Conservation (phyloP, 768 basidiomycete species). For the Leccinellum rugosiceps region DNA sequence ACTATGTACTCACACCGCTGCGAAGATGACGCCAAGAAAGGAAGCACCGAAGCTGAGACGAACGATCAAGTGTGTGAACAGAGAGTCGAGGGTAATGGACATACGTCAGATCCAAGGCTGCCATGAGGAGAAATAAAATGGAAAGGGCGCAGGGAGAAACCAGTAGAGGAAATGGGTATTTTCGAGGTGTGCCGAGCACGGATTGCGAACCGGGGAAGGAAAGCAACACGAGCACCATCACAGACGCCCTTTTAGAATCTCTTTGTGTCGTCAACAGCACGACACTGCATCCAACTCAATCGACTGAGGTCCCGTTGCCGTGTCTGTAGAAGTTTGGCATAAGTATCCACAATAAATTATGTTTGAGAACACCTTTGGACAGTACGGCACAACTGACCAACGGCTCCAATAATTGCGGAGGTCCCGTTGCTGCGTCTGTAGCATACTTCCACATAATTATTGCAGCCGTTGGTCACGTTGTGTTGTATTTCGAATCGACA, state of each 20-base stretch:
- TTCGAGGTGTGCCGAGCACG: neutral
- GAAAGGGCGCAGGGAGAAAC: neutral
- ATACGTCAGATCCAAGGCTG: conserved; percentile 34
- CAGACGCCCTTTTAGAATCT: neutral
- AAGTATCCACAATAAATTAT: neutral
- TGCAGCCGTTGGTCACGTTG: no score
- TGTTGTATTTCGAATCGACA: no score
- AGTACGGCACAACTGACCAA: neutral
- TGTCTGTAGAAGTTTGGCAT: neutral
- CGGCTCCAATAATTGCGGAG: neutral
- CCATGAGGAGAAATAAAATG: conserved; percentile 2
- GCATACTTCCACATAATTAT: no score
- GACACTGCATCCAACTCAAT: neutral
- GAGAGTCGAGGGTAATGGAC: conserved; percentile 4
- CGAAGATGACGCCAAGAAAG: conserved; percentile 47
- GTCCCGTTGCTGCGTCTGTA: no score
- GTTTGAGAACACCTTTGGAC: neutral
- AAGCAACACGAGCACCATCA: neutral
- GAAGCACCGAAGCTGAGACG: conserved; percentile 44
- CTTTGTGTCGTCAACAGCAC: neutral
- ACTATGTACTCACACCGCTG: conserved; percentile 49
- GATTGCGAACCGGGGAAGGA: neutral
- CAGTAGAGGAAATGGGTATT: neutral
- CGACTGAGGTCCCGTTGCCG: neutral
- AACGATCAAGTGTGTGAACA: neutral